phyloP scores from a whole-genome alignment of 139 green algal genomes.

The Nannochloris sp. region DNA sequence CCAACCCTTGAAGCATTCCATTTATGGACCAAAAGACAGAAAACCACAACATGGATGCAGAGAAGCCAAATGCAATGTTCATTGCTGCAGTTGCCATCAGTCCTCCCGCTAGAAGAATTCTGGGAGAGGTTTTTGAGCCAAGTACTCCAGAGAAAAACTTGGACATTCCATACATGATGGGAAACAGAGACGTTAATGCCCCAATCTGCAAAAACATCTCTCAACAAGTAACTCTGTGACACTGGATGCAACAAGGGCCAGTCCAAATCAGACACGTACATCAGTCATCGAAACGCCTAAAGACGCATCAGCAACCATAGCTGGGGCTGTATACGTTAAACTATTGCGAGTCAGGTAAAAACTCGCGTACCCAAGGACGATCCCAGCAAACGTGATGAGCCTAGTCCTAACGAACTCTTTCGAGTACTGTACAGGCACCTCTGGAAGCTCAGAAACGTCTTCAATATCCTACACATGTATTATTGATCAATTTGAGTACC shows the following conservation, averaged over 20 bases:
- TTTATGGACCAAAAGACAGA: constrained; percentile 81
- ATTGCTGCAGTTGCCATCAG: constrained; percentile 76
- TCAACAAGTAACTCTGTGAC: neutral
- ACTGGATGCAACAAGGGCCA: neutral
- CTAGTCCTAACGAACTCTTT: constrained; percentile 51
- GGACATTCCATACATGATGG: constrained; percentile 71
- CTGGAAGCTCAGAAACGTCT: neutral
- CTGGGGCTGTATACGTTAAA: constrained; percentile 84
- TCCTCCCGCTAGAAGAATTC: constrained; percentile 73
- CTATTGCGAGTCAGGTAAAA: constrained; percentile 93
- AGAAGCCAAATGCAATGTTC: constrained; percentile 87
- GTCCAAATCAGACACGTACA: neutral
- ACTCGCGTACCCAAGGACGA: constrained; percentile 73
- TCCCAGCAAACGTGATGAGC: constrained; percentile 63
- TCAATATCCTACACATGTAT: no score
- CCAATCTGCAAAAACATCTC: constrained; percentile 50
- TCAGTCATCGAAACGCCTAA: constrained; percentile 76
- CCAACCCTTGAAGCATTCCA: constrained; percentile 85
- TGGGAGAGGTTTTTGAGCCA: constrained; percentile 67
- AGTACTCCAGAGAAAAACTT: constrained; percentile 91
- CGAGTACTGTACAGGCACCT: constrained; percentile 26
- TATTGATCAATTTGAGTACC: no score
- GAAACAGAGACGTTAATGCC: constrained; percentile 88
- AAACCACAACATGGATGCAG: constrained; percentile 71
- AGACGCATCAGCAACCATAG: constrained; percentile 77